Base-by-base conservation (phyloP, 164 flowering plant species). In the Santalum album region DNA sequence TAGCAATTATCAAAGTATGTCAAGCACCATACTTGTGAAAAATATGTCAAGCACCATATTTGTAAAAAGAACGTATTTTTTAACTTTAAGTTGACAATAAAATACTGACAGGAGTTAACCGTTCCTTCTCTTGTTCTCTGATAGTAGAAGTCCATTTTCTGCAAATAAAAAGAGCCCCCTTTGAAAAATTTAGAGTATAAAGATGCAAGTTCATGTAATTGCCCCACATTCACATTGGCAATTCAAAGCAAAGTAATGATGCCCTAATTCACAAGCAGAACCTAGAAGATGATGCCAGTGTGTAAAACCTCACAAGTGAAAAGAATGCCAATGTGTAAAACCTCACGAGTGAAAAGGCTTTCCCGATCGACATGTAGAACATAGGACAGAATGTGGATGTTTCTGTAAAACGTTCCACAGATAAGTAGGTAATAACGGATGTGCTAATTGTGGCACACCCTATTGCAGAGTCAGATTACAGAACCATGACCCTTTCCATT, bases 101-200 rank as follows among this genome's bases (percentile, higher is more conserved):
- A 36, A 56, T 58, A 76, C 99, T 83, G 49, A 89, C 99, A 53
- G 95, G 96, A 65, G 90, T 72, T 69, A 92, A 55, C 15, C 99
- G 74, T 65, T 82, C 86, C 62, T 80, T 83, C 70, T 92, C 96
- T 56, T 75, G 84, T 65, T 82, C 94, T 66, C 75, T 75, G 36
- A 89, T 76, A 44, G 71, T 72, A 39, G 96, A 74, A 21, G 82
- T 83, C 97, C 99, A 92, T 70, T 92, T 87, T 67, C 97, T 89
- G 82, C 62, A 69, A 64, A 52, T 38, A 66, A 53, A 69, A 58
- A 18, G 23, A 34, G 26, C 23, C 58, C 6, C 39, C 36, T 52
- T 1, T 42, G 45, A 3, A 65, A 23, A 46, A 20, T 27, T 44
- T 32, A 23, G 25, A 12, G n/a, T 29, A 20, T 20, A 36, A 20